These are phyloP conservation scores for Daldinia caldariorum DNA, from an alignment of 495 filamentous ascomycete genomes.

Conservation along the genomic window DNA sequence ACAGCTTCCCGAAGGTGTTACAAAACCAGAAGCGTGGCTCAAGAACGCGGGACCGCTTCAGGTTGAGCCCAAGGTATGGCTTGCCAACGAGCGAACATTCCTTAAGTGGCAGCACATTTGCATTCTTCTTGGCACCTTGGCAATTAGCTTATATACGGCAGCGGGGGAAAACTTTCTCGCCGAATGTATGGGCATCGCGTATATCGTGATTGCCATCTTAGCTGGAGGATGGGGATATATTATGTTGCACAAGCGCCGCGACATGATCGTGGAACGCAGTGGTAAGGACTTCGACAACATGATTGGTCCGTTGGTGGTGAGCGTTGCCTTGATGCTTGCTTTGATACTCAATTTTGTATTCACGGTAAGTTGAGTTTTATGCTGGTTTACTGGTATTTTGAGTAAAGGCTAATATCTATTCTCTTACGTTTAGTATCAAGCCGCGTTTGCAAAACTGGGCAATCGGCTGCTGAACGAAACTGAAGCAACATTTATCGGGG, in stretches of 20 bases:
- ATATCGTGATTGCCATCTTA: slow-evolving; percentile 83
- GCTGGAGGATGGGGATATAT: slow-evolving; percentile 87
- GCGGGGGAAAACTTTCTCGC: slow-evolving; percentile 80
- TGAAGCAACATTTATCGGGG: slow-evolving; percentile 37
- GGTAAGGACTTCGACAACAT: slow-evolving; percentile 92
- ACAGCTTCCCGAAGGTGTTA: slow-evolving; percentile 83
- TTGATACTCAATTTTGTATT: slow-evolving; percentile 89
- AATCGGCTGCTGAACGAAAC: slow-evolving; percentile 36
- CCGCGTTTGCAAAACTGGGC: slow-evolving; percentile 41
- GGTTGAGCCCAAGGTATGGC: slow-evolving; percentile 97
- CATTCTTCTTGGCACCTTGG: slow-evolving; percentile 82
- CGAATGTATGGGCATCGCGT: slow-evolving; percentile 77
- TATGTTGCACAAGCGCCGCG: slow-evolving; percentile 77
- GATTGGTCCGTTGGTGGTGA: slow-evolving; percentile 84
- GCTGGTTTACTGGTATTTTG: background rate
- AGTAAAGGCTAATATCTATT: slow-evolving; percentile 22
- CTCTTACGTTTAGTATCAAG: slow-evolving; percentile 45
- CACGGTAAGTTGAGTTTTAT: slow-evolving; percentile 60
- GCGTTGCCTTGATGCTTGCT: slow-evolving; percentile 78
- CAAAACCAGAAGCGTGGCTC: slow-evolving; percentile 81
- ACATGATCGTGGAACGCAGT: slow-evolving; percentile 83
- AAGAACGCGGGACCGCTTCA: slow-evolving; percentile 91
- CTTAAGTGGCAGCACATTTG: slow-evolving; percentile 97
- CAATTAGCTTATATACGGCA: slow-evolving; percentile 87
- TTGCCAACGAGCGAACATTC: slow-evolving; percentile 96